Conservation (phyloP, 805 yeast genomes). For the Zygosaccharomyces kombuchaensis region DNA sequence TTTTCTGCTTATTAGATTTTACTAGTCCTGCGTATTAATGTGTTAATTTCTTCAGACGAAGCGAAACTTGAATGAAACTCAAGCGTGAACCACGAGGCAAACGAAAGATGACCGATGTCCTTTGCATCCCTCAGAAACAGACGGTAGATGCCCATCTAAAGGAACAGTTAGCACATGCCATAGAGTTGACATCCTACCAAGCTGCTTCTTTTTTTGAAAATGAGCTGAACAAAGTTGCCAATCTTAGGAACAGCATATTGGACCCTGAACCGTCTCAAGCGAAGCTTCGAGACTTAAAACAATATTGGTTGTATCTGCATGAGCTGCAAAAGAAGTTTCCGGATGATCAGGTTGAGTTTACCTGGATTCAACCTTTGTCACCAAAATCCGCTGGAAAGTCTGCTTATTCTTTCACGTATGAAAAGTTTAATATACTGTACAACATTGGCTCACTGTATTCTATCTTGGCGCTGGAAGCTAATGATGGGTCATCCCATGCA, state of each 20-base stretch:
- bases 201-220: constrained; percentile 39
- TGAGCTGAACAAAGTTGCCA: constrained; percentile 42
- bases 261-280: constrained; percentile 36
- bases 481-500: constrained; percentile 46
- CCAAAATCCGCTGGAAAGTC: constrained; percentile 48
- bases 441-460: constrained; percentile 67
- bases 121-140: constrained; percentile 49
- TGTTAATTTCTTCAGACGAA: not conserved
- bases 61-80: not conserved
- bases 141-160: constrained; percentile 43
- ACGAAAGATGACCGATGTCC: constrained; percentile 37
- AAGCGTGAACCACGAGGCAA: not conserved
- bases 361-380: constrained; percentile 72
- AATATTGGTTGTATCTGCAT: constrained; percentile 46
- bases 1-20: not conserved
- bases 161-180: constrained; percentile 39
- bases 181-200: constrained; percentile 46
- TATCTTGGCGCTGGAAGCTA: constrained; percentile 46
- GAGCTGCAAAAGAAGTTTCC: constrained; percentile 57
- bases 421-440: constrained; percentile 57
- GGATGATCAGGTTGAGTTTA: constrained; percentile 51
- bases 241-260: constrained; percentile 42
- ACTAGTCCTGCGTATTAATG: not conserved
- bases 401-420: constrained; percentile 51
- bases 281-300: constrained; percentile 37